Evolutionary conservation across 2,329 filamentous ascomycete genomes (phyloP).

Genomic region (Biscogniauxia marginata): DNA sequence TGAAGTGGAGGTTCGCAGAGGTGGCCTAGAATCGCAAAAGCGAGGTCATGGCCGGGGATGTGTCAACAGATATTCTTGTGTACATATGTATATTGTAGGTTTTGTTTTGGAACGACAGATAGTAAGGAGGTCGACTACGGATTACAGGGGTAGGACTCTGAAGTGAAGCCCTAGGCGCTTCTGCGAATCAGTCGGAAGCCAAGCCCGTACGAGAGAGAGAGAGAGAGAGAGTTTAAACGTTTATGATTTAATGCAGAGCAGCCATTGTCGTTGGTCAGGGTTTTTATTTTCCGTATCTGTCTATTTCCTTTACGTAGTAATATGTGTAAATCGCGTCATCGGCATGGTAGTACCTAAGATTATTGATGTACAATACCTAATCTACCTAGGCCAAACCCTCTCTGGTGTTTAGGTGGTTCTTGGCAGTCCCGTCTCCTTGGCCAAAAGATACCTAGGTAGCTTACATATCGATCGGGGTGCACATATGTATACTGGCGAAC

Average conservation of each 20-base stretch:
- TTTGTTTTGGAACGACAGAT: slow-evolving; percentile 4
- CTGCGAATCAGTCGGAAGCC: neutral
- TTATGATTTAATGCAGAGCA: no score
- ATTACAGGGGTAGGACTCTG: no score
- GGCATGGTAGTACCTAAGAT: neutral
- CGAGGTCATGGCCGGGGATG: neutral
- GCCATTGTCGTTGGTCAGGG: neutral
- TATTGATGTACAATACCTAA: no score
- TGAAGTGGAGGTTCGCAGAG: no score
- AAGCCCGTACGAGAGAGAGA: neutral
- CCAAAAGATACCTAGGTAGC: neutral
- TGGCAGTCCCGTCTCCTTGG: neutral
- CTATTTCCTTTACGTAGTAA: neutral
- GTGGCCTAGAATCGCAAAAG: no score
- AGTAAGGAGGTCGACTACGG: neutral
- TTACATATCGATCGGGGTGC: neutral
- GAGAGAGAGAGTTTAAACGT: neutral
- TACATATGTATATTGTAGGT: slow-evolving; percentile 31
- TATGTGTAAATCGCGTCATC: neutral
- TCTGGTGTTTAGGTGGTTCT: no score
- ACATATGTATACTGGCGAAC: neutral
- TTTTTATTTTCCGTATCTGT: neutral
- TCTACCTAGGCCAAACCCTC: no score
- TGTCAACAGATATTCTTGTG: slow-evolving; percentile 19
- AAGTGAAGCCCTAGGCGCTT: neutral